These are phyloP conservation scores for Linum trigynum DNA, from an alignment of 345 rosid genomes.

Conservation along the genomic window DNA sequence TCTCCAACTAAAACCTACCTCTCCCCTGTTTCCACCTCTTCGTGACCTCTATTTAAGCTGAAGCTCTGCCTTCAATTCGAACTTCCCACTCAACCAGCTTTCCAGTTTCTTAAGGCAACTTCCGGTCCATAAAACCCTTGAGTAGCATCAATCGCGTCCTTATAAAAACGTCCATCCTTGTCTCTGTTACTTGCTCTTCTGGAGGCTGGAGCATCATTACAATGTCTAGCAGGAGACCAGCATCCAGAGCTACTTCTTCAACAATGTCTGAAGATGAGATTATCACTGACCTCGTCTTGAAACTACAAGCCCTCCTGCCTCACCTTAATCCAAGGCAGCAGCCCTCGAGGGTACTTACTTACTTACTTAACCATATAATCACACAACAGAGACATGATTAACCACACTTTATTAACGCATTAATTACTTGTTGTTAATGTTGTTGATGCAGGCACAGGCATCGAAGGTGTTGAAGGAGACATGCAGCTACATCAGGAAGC, in stretches of 20 bases:
- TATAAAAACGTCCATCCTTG: too few relatives aligned
- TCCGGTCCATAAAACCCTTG: too few relatives aligned
- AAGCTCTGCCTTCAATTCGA: constrained; percentile 3
- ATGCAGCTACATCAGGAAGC: constrained; percentile 39
- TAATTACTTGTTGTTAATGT: neutral
- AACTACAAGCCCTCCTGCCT: constrained; percentile 21
- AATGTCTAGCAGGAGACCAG: constrained; percentile 17
- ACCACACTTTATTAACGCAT: neutral
- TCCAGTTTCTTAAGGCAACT: neutral
- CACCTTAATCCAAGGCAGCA: constrained; percentile 19
- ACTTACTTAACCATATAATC: neutral
- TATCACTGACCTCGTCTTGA: constrained; percentile 19
- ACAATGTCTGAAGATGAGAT: constrained; percentile 26
- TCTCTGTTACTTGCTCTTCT: too few relatives aligned
- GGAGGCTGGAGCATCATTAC: too few relatives aligned
- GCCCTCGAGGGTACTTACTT: constrained; percentile 18
- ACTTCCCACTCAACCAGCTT: constrained; percentile 11
- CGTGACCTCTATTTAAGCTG: constrained; percentile 21
- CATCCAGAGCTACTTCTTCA: constrained; percentile 10
- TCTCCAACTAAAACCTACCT: constrained; percentile 6
- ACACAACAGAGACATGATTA: neutral
- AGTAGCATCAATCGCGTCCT: too few relatives aligned
- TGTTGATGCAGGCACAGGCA: constrained; percentile 29
- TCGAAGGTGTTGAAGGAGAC: constrained; percentile 37
- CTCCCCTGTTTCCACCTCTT: constrained; percentile 2